phyloP scores from a whole-genome alignment of 768 basidiomycete genomes.

The Kwoniella botswanensis region DNA sequence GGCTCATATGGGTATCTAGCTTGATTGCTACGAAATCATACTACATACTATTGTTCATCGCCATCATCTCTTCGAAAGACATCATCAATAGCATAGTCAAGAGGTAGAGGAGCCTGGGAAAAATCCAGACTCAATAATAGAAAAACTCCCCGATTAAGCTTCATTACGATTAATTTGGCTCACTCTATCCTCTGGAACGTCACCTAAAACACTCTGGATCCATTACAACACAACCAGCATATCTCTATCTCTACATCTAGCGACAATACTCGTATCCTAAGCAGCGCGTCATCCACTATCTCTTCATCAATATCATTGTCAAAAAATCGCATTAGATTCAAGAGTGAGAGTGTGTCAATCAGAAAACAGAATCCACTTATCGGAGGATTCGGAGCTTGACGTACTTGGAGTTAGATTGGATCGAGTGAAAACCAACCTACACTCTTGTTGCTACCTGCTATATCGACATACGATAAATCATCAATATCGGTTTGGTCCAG shows the following conservation, averaged over 20 bases:
- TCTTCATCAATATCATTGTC: background rate
- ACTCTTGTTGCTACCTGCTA: background rate
- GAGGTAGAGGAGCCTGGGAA: slow-evolving; percentile 1
- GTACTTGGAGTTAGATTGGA: slow-evolving; percentile 3
- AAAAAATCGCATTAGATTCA: background rate
- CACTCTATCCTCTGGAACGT: background rate
- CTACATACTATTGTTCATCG: background rate
- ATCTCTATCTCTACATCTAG: background rate
- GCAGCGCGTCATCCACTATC: background rate
- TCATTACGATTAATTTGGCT: background rate
- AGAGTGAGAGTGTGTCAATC: background rate
- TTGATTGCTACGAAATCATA: background rate
- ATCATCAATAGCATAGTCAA: background rate
- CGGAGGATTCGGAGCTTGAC: slow-evolving; percentile 13
- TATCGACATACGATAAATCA: background rate
- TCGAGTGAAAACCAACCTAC: background rate
- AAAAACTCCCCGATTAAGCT: slow-evolving; percentile 14
- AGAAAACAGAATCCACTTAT: background rate
- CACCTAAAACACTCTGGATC: background rate
- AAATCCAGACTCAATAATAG: background rate
- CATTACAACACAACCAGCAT: background rate
- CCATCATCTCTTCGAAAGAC: background rate
- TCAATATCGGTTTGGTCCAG: background rate
- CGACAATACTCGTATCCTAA: background rate
- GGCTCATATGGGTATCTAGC: too few species aligned